Percentiles rank a stretch among this genome's conserved stretches.
These are phyloP conservation scores for Schizophyllum amplum DNA, from an alignment of 1,284 basidiomycete genomes.

Conservation along the genomic window DNA sequence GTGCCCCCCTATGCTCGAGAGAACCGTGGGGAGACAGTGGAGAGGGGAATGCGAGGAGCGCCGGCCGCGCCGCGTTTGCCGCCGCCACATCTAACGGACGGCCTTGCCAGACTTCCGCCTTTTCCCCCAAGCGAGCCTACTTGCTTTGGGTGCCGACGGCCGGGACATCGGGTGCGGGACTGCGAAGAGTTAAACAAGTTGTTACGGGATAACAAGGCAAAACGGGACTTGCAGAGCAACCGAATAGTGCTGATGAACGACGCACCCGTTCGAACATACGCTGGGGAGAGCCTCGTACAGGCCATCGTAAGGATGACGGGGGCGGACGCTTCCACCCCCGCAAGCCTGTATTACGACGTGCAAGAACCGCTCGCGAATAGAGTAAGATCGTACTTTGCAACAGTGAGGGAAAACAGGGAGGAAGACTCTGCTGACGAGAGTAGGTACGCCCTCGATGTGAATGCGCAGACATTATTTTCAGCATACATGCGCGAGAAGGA, in stretches of 20 bases:
- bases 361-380: too few relatives aligned
- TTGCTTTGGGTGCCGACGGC: not conserved
- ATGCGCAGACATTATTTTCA: too few relatives aligned
- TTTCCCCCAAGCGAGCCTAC: not conserved
- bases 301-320: not conserved
- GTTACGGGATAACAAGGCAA: not conserved
- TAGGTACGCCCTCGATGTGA: too few relatives aligned
- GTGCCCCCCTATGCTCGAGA: too few relatives aligned
- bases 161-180: constrained; percentile 2
- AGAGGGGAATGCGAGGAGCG: too few relatives aligned
- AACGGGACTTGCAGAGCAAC: not conserved
- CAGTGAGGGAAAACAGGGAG: too few relatives aligned
- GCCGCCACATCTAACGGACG: constrained; percentile 1
- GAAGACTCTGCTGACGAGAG: too few relatives aligned
- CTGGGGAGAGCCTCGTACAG: not conserved
- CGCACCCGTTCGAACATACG: not conserved
- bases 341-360: too few relatives aligned
- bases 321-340: not conserved
- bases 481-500: too few relatives aligned
- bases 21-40: too few relatives aligned
- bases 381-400: too few relatives aligned
- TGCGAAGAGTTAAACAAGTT: not conserved
- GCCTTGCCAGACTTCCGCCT: not conserved
- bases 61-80: too few relatives aligned
- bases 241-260: not conserved